Evolutionary conservation across 192 early-diverging fungal genomes (phyloP).

Genomic region (Entomortierella lignicola): DNA sequence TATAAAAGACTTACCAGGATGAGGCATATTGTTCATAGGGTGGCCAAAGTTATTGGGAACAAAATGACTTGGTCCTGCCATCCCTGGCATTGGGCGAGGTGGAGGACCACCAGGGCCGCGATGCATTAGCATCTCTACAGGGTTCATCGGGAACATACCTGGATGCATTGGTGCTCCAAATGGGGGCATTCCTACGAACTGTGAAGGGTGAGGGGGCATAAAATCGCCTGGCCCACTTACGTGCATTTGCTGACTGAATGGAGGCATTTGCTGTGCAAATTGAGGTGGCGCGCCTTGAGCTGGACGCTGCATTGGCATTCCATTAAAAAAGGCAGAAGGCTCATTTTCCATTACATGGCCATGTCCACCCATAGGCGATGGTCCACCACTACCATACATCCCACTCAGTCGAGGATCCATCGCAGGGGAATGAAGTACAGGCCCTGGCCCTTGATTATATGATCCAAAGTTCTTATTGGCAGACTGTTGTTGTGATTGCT

Average conservation of each 20-base stretch:
- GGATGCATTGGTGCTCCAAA: constrained; percentile 50
- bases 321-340: constrained; percentile 34
- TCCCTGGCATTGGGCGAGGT: constrained; percentile 52
- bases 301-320: constrained; percentile 46
- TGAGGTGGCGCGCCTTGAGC: constrained; percentile 36
- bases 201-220: constrained; percentile 46
- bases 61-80: constrained; percentile 52
- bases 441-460: constrained; percentile 33
- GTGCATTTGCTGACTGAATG: constrained; percentile 50
- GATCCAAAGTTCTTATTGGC: constrained; percentile 47
- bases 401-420: constrained; percentile 45
- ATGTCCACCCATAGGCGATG: constrained; percentile 31
- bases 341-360: constrained; percentile 39
- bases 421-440: constrained; percentile 33
- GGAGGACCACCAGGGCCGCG: constrained; percentile 42
- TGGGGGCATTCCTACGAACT: constrained; percentile 51
- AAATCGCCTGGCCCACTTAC: constrained; percentile 49
- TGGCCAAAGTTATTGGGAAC: constrained; percentile 54
- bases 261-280: constrained; percentile 48
- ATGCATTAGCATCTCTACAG: constrained; percentile 53
- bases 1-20: constrained; percentile 23
- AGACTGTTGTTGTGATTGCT: constrained; percentile 23
- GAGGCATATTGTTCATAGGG: constrained; percentile 48
- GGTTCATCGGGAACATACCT: constrained; percentile 49
- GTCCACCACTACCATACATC: constrained; percentile 37